A percentile compares a stretch with the other conserved stretches of the same genome.
Evolutionary conservation across 805 yeast genomes (phyloP).

Genomic region (Cyberlindnera mrakii): DNA sequence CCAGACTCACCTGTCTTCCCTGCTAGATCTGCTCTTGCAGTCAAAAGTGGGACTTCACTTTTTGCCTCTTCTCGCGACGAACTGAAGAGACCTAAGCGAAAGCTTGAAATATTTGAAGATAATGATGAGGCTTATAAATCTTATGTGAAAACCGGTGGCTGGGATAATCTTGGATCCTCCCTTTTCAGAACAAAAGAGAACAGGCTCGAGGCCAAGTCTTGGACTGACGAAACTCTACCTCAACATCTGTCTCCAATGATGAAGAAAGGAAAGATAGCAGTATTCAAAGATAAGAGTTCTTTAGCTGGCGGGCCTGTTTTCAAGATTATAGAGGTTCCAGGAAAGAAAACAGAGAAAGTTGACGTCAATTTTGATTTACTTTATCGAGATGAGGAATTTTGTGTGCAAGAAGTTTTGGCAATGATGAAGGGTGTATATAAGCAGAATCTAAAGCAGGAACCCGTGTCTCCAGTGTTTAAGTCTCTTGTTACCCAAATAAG

Average conservation of each 20-base stretch:
- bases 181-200: constrained; percentile 60
- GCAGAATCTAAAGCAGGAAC: neutral
- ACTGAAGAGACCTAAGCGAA: constrained; percentile 6
- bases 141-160: constrained; percentile 23
- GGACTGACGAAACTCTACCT: constrained; percentile 57
- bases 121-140: constrained; percentile 9
- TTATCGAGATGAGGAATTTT: constrained; percentile 45
- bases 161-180: constrained; percentile 47
- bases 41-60: constrained; percentile 30
- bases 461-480: constrained; percentile 8
- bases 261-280: constrained; percentile 24
- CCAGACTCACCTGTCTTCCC: constrained; percentile 32
- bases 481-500: constrained; percentile 5
- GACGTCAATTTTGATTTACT: constrained; percentile 55
- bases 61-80: constrained; percentile 10
- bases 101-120: constrained; percentile 18
- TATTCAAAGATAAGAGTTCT: constrained; percentile 33
- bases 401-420: constrained; percentile 62
- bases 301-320: constrained; percentile 33
- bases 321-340: constrained; percentile 47
- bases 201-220: constrained; percentile 41
- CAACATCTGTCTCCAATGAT: constrained; percentile 27
- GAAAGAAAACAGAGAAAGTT: constrained; percentile 55
- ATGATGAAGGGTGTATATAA: constrained; percentile 20
- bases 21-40: constrained; percentile 28